Conservation (phyloP, 257 asterid genomes). For the Ocimum tenuiflorum region DNA sequence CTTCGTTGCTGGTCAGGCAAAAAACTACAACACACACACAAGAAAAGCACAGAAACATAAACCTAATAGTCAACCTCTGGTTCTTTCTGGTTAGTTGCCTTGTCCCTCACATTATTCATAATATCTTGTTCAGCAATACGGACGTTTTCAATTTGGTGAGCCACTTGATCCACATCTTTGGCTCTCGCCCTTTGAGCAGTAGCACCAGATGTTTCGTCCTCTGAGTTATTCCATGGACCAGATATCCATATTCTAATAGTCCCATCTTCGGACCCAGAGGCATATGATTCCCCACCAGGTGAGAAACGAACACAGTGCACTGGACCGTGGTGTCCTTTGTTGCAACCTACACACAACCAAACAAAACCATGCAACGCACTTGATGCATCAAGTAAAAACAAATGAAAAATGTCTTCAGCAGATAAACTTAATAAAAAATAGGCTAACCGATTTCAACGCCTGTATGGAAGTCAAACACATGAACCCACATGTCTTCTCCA, state of each 20-base stretch:
- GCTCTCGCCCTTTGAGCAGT: neutral
- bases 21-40: constrained; percentile 5
- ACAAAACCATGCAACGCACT: neutral
- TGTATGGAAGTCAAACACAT: constrained; percentile 70
- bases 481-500: constrained; percentile 99
- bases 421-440: neutral
- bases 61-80: neutral
- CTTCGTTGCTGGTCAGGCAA: constrained; percentile 1
- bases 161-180: neutral
- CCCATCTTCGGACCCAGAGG: constrained; percentile 98
- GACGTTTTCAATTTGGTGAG: constrained; percentile 1
- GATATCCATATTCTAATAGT: constrained; percentile 93
- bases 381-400: no score
- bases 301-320: constrained; percentile 94
- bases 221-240: constrained; percentile 39
- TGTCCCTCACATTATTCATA: no score
- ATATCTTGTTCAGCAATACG: neutral
- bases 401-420: neutral
- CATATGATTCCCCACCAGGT: constrained; percentile 88
- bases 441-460: constrained; percentile 79
- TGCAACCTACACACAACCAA: constrained; percentile 50
- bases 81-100: neutral
- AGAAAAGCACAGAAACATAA: neutral
- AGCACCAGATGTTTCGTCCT: constrained; percentile 33
- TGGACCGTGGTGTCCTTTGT: constrained; percentile 99